Evolutionary conservation across 305 asterid species (phyloP).

Genomic region (Fraxinus dipetala): DNA sequence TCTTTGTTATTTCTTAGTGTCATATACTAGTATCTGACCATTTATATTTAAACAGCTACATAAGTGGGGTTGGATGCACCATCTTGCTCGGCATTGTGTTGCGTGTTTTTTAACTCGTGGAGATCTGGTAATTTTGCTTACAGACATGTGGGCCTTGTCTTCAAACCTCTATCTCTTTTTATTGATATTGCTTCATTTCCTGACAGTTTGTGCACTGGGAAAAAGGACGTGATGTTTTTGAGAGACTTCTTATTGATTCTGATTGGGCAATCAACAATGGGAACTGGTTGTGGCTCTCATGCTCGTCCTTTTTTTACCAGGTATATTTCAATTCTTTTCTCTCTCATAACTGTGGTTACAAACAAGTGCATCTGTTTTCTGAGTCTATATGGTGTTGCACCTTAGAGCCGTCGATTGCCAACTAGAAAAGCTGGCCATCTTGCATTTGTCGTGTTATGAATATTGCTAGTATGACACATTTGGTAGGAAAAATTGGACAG

Average conservation of each 20-base stretch:
- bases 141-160: background rate
- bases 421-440: background rate
- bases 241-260: constrained; percentile 85
- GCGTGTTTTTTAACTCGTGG: constrained; percentile 94
- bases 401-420: background rate
- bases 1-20: background rate
- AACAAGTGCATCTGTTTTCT: background rate
- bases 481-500: background rate
- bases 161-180: constrained; percentile 17
- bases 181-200: constrained; percentile 21
- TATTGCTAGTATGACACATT: background rate
- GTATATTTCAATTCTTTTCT: constrained; percentile 29
- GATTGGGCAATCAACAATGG: constrained; percentile 96
- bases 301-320: constrained; percentile 97
- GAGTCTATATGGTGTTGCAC: background rate
- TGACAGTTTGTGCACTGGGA: constrained; percentile 86
- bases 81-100: constrained; percentile 91
- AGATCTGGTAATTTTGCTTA: constrained; percentile 59
- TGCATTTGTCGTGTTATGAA: background rate
- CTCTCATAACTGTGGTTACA: constrained; percentile 14
- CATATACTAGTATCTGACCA: constrained; percentile 3
- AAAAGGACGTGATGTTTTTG: constrained; percentile 90
- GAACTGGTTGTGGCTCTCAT: constrained; percentile 93
- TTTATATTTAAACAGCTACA: constrained; percentile 47
- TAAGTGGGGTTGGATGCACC: constrained; percentile 98